phyloP scores from a whole-genome alignment of 345 rosid species.

The Citrus sinensis region DVS_A1.0 CM039162.1:31432501-31433000 shows the following conservation, averaged over 20 bases:
- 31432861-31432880: not conserved
- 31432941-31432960: not conserved
- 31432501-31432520: conserved; percentile 40
- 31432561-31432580: conserved; percentile 62
- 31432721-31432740: conserved; percentile 59
- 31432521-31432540: conserved; percentile 57
- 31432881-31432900: not conserved
- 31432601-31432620: conserved; percentile 69
- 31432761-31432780: not conserved
- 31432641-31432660: conserved; percentile 64
- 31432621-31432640: conserved; percentile 60
- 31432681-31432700: conserved; percentile 67
- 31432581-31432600: conserved; percentile 56
- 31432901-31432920: not conserved
- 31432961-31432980: not conserved
- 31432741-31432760: not conserved
- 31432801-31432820: not conserved
- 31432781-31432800: not conserved
- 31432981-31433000: not conserved
- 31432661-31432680: conserved; percentile 49
- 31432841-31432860: not conserved
- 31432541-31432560: conserved; percentile 48
- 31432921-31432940: not conserved
- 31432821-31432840: not conserved
- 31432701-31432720: conserved; percentile 61